Base-by-base conservation (phyloP, 202 grass and related monocot species). In the Musa balbisiana region DNA sequence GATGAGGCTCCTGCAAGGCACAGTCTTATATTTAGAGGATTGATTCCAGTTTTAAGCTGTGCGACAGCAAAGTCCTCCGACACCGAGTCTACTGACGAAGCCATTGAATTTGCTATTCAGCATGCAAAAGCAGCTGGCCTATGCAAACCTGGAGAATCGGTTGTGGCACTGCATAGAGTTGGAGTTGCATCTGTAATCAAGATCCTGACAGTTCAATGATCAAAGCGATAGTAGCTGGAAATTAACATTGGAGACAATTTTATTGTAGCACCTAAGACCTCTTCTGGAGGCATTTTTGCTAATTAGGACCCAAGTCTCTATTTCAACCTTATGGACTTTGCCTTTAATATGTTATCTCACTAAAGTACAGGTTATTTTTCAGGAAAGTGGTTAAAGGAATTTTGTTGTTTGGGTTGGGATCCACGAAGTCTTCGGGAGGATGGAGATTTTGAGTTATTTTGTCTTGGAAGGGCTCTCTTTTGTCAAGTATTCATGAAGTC, bases 1-100 rank as follows among this genome's bases (percentile, higher is more conserved):
- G 69, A 72, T 4, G 69, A 53, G 51, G 69, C 69, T 72, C 69
- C 69, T 53, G 69, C 69, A 14, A 72, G 51, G 20, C 51, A 72
- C 17, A 72, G 20, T 16, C 69, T 72, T 23, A 14, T 72, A 20
- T 72, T 20, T 8, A 72, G 51, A 72, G 69, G 69, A 52, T 14
- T 72, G n/a, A 72, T 72, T 23, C 69, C 69, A 14, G 51, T 72
- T 10, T 15, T 72, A 50, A 53, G 49, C 69, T 51, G n/a, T 52
- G 69, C 69, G 5, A 52, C 69, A 22, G 21, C 69, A 24, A 72
- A 52, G 43, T 19, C 69, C 49, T 72, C 21, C 2, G 69, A 72
- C 22, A 23, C 49, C 8, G 69, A 72, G 49, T 19, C 69, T 1
- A 72, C 43, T 13, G 69, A 72, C 13, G 69, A 72, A 72, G 69